Base-by-base conservation (phyloP, 768 basidiomycete genomes). In the Collybiopsis confluens region DNA sequence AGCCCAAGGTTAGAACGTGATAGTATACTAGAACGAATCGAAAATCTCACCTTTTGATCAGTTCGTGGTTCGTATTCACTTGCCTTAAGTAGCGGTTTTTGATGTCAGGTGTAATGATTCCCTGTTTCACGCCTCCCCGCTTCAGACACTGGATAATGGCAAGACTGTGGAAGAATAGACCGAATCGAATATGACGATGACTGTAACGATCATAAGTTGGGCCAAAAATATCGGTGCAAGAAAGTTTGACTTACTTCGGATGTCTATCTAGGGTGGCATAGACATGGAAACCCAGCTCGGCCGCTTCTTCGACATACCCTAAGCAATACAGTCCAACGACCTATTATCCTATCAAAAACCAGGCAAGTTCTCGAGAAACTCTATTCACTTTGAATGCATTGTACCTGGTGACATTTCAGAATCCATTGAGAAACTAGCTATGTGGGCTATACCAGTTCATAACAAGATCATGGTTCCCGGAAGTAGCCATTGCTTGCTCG, bases 91-190 rank as follows among this genome's bases (percentile, higher is more conserved):
- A 87, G 15, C 61, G 63, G 0, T 57, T 55, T 24, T 70, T 71
- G 40, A 33, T 33, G 13, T 33, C 30, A 33, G 30, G 13, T 13
- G 30, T 33, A 13, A 33, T 33, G 13, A 66, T 57, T 4, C 71
- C 68, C 13, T 65, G 66, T 3, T 72, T 48, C 2, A 79, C 54
- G 7, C 67, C 59, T 3, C 73, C 76, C 47, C 73, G 69, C 30
- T 85, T 75, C 30, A 88, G 61, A 59, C 80, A 83, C 3, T 79
- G 76, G 46, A 86, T 76, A 68, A 90, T 65, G 2, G 88, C 80
- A 33, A 90, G 72, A 58, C 77, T 83, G 62, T 88, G 86, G 64
- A 85, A 88, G 67, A 86, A 88, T 3, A 86, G 69, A 1, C 75
- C 76, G 62, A 82, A 88, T 45, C 86, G 85, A 42, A 79, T 78